Percentiles rank a stretch among this genome's conserved stretches.
Conservation (phyloP, 345 rosid species). For the Moricandia arvensis region DNA sequence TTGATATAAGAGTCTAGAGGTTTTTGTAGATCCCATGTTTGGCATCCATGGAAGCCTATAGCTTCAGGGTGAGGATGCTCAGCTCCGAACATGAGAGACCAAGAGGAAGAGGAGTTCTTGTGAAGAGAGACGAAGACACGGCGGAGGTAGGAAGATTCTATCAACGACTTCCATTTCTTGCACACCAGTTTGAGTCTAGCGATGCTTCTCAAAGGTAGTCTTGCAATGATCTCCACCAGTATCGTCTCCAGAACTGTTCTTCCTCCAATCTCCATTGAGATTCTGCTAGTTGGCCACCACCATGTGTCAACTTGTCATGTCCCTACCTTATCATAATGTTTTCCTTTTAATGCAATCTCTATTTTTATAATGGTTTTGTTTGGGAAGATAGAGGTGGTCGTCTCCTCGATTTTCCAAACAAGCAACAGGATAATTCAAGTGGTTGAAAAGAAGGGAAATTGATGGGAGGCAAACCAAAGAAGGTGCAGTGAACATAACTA, state of each 20-base stretch:
- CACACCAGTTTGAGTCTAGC: neutral
- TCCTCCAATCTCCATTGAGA: neutral
- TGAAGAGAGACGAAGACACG: neutral
- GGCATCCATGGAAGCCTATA: conserved; percentile 5
- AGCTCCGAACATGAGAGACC: conserved; percentile 19
- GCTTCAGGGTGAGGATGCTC: neutral
- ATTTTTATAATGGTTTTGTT: neutral
- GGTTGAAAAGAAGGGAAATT: too few relatives aligned
- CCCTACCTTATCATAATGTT: neutral
- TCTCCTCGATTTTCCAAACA: neutral
- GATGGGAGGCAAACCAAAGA: neutral
- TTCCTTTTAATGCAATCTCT: neutral
- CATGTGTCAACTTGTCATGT: neutral
- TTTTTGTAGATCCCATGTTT: conserved; percentile 3
- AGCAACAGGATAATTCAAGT: neutral
- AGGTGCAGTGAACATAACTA: neutral
- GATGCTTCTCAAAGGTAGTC: conserved; percentile 4
- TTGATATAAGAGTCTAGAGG: conserved; percentile 1
- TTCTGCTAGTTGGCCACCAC: neutral
- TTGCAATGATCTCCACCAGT: conserved; percentile 16
- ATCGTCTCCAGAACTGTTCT: neutral
- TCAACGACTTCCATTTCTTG: conserved; percentile 6
- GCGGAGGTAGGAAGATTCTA: neutral
- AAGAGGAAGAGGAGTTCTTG: neutral
- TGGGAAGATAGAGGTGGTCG: neutral